Evolutionary conservation across 768 basidiomycete species (phyloP), one percentile per base, ranked within the genome.

Genomic region (Russula brevipes): DNA sequence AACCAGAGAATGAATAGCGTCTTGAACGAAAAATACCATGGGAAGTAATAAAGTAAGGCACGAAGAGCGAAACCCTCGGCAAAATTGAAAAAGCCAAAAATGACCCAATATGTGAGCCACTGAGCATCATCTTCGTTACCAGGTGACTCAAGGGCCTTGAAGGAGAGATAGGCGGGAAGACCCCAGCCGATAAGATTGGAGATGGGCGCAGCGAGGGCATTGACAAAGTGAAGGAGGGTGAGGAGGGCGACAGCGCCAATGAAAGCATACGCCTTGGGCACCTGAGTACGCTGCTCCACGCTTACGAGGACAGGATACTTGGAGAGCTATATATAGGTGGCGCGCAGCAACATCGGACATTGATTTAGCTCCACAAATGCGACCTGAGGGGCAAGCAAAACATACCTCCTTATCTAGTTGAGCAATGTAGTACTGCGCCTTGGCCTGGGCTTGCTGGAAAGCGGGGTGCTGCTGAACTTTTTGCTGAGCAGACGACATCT

Each of bases 101-200:
- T 83, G 72, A 91, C 82, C 96, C 96, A 98, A 81, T 98, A 98
- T 2, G 95, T 96, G 72, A 98, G 82, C 94, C 94, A 98, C 77
- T 97, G 94, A 70, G 89, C 80, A 76, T 96, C 91, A 69, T 96
- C 93, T 68, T 87, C 81, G 63, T 86, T 80, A 3, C 83, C 80
- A n/a, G 92, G 91, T 5, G 82, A 76, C 76, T 98, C 96, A 72
- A 99, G 85, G 35, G 97, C 95, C 77, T 89, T 89, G 80, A 98
- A 85, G 56, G 94, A 97, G 74, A 97, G 85, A 75, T 93, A 98
- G 5, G 94, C 94, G 35, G 97, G 97, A 70, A 98, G 81, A 38
- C 79, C 91, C 88, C 90, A 98, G 56, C 95, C 97, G 71, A 99
- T 85, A 70, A 97, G 80, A 77, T 97, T 96, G 63, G 96, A 96